A percentile compares a stretch with the other conserved stretches of the same genome.
phyloP scores from a whole-genome alignment of 768 basidiomycete genomes.

The Boletus rubescentipes region DNA sequence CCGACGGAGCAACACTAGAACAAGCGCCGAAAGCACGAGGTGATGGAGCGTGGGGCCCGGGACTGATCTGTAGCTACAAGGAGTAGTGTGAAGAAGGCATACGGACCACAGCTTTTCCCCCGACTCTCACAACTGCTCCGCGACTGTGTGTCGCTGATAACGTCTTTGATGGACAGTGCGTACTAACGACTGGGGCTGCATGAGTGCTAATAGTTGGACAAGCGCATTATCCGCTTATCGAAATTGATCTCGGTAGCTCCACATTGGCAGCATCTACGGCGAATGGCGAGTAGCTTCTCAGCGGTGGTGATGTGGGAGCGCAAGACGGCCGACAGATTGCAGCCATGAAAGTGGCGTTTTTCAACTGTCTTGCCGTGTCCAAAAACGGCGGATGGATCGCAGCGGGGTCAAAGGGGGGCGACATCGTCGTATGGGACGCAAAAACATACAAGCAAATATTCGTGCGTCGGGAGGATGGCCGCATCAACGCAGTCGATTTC shows the following conservation, averaged over 20 bases:
- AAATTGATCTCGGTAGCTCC: background rate
- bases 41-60: too few species aligned
- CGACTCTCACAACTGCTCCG: too few species aligned
- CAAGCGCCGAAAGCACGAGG: too few species aligned
- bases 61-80: too few species aligned
- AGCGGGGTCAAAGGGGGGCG: background rate
- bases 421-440: background rate
- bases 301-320: too few species aligned
- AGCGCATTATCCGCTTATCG: background rate
- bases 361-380: background rate
- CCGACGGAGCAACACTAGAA: too few species aligned
- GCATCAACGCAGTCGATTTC: background rate
- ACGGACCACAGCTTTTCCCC: too few species aligned
- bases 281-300: background rate
- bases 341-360: too few species aligned
- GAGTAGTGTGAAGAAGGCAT: too few species aligned
- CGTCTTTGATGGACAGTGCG: background rate
- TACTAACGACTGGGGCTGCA: background rate
- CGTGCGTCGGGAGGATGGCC: too few species aligned
- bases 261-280: background rate
- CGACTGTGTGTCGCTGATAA: too few species aligned
- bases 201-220: background rate
- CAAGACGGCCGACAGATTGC: too few species aligned
- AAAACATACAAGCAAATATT: background rate
- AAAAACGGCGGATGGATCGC: slow-evolving; percentile 2